A percentile compares a stretch with the other conserved stretches of the same genome.
phyloP scores from a whole-genome alignment of 2,329 filamentous ascomycete species.

The Phaeosphaeriaceae sp. region DNA sequence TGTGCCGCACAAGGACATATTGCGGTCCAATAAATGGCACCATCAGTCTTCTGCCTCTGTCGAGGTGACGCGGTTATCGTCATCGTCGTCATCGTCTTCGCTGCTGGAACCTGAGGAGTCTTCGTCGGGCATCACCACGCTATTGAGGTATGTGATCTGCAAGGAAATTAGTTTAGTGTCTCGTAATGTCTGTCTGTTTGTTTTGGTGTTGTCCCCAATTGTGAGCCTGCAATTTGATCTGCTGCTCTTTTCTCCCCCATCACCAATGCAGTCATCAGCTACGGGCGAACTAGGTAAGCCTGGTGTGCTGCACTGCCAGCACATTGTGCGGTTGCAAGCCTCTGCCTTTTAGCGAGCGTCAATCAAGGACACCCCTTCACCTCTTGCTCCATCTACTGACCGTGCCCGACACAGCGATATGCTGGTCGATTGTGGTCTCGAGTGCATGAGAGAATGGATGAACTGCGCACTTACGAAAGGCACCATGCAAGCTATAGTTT shows the following conservation, averaged over 20 bases:
- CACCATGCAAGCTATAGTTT: conserved; percentile 71
- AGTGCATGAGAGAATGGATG: not conserved
- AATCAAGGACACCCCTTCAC: conserved; percentile 27
- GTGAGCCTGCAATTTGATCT: conserved; percentile 13
- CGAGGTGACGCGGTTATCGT: conserved; percentile 26
- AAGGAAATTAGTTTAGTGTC: conserved; percentile 28
- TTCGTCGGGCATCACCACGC: conserved; percentile 58
- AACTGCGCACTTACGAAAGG: conserved; percentile 72
- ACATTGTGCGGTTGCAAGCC: conserved; percentile 25
- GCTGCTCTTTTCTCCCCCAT: conserved; percentile 15
- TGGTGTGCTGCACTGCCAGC: conserved; percentile 44
- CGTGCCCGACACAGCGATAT: not conserved
- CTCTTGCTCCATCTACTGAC: not conserved
- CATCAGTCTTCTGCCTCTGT: conserved; percentile 15
- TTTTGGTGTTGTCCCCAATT: not conserved
- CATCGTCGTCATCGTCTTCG: conserved; percentile 33
- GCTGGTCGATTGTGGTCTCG: not conserved
- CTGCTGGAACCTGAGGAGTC: conserved; percentile 39
- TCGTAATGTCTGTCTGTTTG: conserved; percentile 12
- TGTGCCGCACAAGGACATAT: conserved; percentile 26
- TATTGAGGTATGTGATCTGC: conserved; percentile 59
- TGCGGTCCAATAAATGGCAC: not conserved
- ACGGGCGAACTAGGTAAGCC: conserved; percentile 27
- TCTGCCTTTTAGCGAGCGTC: conserved; percentile 18
- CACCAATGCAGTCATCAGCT: conserved; percentile 13